phyloP scores from a whole-genome alignment of 352 stramenopile species.

The Albugo candida region DNA sequence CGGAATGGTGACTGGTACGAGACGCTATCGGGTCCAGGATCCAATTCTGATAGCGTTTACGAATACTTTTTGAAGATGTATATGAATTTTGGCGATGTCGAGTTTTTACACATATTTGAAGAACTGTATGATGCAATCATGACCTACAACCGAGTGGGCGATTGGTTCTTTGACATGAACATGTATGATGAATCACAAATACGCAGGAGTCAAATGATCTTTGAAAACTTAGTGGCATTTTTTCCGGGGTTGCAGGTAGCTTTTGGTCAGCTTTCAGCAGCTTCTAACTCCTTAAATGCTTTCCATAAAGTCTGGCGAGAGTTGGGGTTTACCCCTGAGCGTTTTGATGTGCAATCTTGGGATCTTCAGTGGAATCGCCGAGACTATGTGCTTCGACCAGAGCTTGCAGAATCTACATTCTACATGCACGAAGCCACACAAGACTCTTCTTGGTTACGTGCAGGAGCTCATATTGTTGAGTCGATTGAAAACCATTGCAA shows the following conservation, averaged over 20 bases:
- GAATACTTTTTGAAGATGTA: constrained; percentile 97
- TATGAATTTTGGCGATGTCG: constrained; percentile 83
- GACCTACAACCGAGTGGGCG: constrained; percentile 48
- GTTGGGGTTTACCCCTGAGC: constrained; percentile 91
- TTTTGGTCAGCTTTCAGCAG: constrained; percentile 75
- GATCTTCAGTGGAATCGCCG: constrained; percentile 32
- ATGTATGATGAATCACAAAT: constrained; percentile 64
- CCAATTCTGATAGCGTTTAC: constrained; percentile 96
- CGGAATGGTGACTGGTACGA: constrained; percentile 74
- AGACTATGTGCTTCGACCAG: constrained; percentile 89
- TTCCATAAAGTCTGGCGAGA: constrained; percentile 92
- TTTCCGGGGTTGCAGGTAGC: constrained; percentile 92
- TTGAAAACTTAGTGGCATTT: constrained; percentile 88
- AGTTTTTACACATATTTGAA: constrained; percentile 85
- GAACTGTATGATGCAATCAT: constrained; percentile 45
- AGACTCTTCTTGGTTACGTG: constrained; percentile 62
- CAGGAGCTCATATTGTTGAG: constrained; percentile 70
- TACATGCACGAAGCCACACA: constrained; percentile 86
- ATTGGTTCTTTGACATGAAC: constrained; percentile 73
- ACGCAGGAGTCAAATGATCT: constrained; percentile 22
- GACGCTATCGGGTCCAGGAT: constrained; percentile 59
- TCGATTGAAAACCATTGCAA: constrained; percentile 82
- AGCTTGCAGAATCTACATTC: constrained; percentile 95
- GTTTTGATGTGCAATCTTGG: constrained; percentile 84
- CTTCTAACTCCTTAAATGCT: constrained; percentile 79